Percentiles rank a stretch among this genome's conserved stretches.
phyloP scores from a whole-genome alignment of 2,329 filamentous ascomycete species.

The Neonectria sp. region DNA sequence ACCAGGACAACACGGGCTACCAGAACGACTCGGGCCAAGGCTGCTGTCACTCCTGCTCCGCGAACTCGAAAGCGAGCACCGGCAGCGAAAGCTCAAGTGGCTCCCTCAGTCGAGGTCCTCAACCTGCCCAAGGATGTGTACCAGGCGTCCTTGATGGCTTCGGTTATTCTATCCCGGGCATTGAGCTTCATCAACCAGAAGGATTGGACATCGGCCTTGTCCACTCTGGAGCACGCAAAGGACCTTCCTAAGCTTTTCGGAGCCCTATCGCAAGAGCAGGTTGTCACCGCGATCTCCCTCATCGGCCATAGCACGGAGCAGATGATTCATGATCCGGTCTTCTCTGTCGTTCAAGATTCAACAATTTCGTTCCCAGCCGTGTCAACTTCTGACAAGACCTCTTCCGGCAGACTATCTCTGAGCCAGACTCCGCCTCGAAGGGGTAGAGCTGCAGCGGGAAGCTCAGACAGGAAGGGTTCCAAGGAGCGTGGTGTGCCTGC shows the following conservation, averaged over 20 bases:
- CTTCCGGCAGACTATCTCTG: constrained; percentile 54
- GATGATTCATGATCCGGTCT: constrained; percentile 85
- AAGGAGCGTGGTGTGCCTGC: constrained; percentile 51
- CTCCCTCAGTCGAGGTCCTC: constrained; percentile 32
- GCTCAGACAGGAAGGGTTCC: constrained; percentile 45
- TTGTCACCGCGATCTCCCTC: constrained; percentile 77
- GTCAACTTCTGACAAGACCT: constrained; percentile 58
- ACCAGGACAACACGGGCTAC: constrained; percentile 46
- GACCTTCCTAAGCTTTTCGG: constrained; percentile 59
- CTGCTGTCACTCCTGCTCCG: constrained; percentile 33
- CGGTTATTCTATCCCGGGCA: constrained; percentile 57
- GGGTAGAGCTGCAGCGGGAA: constrained; percentile 41
- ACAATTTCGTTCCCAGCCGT: constrained; percentile 89
- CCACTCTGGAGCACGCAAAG: constrained; percentile 66
- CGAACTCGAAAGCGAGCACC: constrained; percentile 40
- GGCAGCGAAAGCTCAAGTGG: constrained; percentile 44
- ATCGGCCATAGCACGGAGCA: constrained; percentile 78
- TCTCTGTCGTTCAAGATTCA: constrained; percentile 92
- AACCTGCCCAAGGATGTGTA: constrained; percentile 52
- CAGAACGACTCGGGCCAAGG: constrained; percentile 43
- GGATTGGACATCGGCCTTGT: constrained; percentile 72
- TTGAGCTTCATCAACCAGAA: constrained; percentile 63
- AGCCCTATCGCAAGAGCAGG: constrained; percentile 64
- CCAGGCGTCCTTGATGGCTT: constrained; percentile 55
- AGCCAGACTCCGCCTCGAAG: constrained; percentile 56